Base-by-base conservation (phyloP, 352 stramenopile genomes). In the Globisporangium abappressorium region DNA sequence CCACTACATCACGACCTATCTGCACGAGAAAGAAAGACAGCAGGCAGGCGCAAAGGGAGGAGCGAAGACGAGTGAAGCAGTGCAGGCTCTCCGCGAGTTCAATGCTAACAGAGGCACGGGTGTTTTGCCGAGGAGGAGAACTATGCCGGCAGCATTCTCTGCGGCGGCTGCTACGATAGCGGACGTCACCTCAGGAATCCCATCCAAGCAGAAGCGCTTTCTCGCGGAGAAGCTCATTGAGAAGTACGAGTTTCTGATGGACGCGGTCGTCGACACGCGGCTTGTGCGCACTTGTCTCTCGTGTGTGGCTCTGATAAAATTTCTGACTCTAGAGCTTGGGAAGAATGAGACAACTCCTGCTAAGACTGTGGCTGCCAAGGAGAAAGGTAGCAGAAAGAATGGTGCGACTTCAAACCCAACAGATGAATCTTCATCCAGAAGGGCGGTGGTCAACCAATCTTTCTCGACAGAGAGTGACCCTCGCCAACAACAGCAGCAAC, bases 201-300 rank as follows among this genome's bases (percentile, higher is more conserved):
- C 68, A 60, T 69, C 70, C 11, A 77, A 74, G 34, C 74, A 78
- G 20, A 80, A 64, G 22, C 70, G 74, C 22, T 71, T 66, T 12
- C 58, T 88, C 49, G 82, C 78, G 4, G 69, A 73, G 18, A 83
- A 85, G 24, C 60, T 93, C 34, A 49, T 89, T 18, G 70, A 75
- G 49, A 93, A 93, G 67, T 70, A 87, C 66, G 66, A 77, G 43
- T 93, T 93, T 47, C 65, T 93, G n/a, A 84, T 89, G 66, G 82
- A 91, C 30, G 81, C 85, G 0, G 81, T 91, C 28, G 72, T 89
- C 5, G 82, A 93, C 55, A 70, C 85, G 20, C 78, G 85, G 0
- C 75, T 93, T 7, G 72, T 84, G n/a, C 72, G 81, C 14, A 77
- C 81, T 38, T 74, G 76, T 20, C 78, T 87, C 41, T 85, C 81